Evolutionary conservation across 495 filamentous ascomycete genomes (phyloP).

Genomic region (Neurospora cerealis): DNA sequence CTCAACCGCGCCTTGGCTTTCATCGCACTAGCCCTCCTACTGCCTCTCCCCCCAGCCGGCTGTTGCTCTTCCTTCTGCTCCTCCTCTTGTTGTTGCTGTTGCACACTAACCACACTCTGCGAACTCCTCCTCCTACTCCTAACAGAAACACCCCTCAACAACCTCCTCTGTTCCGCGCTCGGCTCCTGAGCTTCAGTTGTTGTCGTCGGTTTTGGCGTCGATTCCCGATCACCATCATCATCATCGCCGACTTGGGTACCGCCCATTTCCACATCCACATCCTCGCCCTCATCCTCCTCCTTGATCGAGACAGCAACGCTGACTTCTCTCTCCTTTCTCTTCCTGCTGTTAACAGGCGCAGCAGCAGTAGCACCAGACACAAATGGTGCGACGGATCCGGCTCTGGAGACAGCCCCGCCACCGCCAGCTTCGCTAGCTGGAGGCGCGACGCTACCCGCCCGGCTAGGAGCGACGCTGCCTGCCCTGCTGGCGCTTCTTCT

Average conservation of each 20-base stretch:
- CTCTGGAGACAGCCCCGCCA: slow-evolving; percentile 11
- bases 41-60: not conserved
- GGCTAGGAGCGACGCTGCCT: not conserved
- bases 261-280: not conserved
- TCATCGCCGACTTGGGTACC: not conserved
- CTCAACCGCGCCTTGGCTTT: slow-evolving; percentile 3
- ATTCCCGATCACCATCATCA: not conserved
- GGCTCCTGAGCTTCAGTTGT: not conserved
- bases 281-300: slow-evolving; percentile 26
- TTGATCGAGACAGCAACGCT: slow-evolving; percentile 24
- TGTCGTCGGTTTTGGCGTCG: not conserved
- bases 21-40: not conserved
- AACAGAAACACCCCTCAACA: not conserved
- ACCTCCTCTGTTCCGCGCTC: not conserved
- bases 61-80: not conserved
- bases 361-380: not conserved
- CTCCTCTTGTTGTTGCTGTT: not conserved
- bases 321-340: slow-evolving; percentile 17
- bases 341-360: not conserved
- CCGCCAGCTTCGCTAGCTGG: not conserved
- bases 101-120: not conserved
- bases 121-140: not conserved
- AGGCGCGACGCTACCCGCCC: not conserved
- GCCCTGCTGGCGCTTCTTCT: not conserved
- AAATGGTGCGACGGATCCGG: not conserved